phyloP scores from a whole-genome alignment of 208 protist species.

The Acanthamoeba triangularis region DNA sequence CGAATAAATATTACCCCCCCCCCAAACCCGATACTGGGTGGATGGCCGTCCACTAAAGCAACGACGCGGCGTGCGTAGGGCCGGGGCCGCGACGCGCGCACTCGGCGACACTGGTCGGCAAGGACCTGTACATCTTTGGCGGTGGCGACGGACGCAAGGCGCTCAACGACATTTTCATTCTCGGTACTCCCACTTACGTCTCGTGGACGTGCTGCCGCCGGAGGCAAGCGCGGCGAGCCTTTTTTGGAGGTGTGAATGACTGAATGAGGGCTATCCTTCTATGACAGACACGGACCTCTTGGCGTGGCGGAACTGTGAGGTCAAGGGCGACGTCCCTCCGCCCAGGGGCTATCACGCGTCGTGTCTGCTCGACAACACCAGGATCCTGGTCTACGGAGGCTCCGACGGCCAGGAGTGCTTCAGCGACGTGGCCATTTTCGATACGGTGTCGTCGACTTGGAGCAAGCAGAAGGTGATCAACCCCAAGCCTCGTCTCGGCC shows the following conservation, averaged over 20 bases:
- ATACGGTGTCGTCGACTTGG: slow-evolving; percentile 1
- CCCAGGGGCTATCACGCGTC: slow-evolving; percentile 36
- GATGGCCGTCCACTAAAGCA: background rate
- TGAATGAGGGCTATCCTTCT: background rate
- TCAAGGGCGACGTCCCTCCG: slow-evolving; percentile 11
- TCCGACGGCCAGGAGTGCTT: slow-evolving; percentile 65
- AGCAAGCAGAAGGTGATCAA: slow-evolving; percentile 30
- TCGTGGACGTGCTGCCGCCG: background rate
- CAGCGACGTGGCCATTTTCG: slow-evolving; percentile 47
- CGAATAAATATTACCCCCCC: background rate
- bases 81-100: slow-evolving; percentile 35
- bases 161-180: slow-evolving; percentile 34
- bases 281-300: slow-evolving; percentile 19
- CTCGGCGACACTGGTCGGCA: slow-evolving; percentile 36
- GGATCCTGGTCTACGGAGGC: slow-evolving; percentile 43
- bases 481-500: slow-evolving; percentile 11
- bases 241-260: background rate
- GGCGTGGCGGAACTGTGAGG: slow-evolving; percentile 34
- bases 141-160: slow-evolving; percentile 40
- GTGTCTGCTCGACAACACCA: slow-evolving; percentile 4
- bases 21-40: too few relatives aligned
- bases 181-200: background rate
- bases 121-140: slow-evolving; percentile 71
- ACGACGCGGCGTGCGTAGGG: background rate
- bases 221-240: too few relatives aligned